Evolutionary conservation across 106 monocot genomes (phyloP).

Genomic region (Narthecium ossifragum): DNA sequence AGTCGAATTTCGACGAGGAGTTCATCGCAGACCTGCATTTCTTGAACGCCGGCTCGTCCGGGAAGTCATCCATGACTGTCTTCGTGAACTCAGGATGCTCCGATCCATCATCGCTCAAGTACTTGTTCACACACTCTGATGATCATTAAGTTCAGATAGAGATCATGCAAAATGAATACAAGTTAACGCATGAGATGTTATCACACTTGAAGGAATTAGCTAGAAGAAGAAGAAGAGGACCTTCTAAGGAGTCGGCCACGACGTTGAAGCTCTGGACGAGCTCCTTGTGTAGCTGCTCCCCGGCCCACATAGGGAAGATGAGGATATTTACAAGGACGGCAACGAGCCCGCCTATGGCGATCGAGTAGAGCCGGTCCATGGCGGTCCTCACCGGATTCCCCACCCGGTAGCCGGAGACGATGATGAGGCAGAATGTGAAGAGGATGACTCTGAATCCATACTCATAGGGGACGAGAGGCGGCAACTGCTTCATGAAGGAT

Average conservation of each 20-base stretch:
- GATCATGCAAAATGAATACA: no score
- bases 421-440: constrained; percentile 73
- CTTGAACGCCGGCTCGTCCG: constrained; percentile 64
- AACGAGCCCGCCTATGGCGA: constrained; percentile 58
- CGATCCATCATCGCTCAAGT: constrained; percentile 53
- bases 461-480: constrained; percentile 58
- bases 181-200: no score
- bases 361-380: constrained; percentile 55
- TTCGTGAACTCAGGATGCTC: constrained; percentile 48
- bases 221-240: constrained; percentile 21
- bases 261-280: constrained; percentile 46
- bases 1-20: constrained; percentile 57
- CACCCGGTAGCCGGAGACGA: constrained; percentile 64
- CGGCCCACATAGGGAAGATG: constrained; percentile 70
- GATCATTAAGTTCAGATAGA: no score
- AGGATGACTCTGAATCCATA: constrained; percentile 72
- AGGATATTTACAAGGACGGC: constrained; percentile 64
- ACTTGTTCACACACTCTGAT: constrained; percentile 82
- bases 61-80: constrained; percentile 55
- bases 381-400: constrained; percentile 51
- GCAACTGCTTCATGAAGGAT: constrained; percentile 77
- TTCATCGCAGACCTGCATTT: constrained; percentile 47
- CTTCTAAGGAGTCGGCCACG: constrained; percentile 76
- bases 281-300: constrained; percentile 73
- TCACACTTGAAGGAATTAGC: no score